phyloP scores from a whole-genome alignment of 2,329 filamentous ascomycete genomes.

The Fusarium gaditjirri region DNA sequence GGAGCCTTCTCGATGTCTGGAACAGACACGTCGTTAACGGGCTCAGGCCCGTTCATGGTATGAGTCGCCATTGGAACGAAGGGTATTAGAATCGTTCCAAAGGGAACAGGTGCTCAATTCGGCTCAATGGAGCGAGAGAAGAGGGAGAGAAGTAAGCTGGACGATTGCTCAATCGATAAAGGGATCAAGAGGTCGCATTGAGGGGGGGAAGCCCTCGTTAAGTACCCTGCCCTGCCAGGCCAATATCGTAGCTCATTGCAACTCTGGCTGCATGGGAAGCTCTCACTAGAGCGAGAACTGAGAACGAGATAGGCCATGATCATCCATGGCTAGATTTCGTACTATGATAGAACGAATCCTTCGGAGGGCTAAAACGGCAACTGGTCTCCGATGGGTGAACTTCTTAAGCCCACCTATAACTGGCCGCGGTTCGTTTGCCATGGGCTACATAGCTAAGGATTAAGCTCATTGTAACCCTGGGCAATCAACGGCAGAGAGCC shows the following conservation, averaged over 20 bases:
- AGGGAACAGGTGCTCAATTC: neutral
- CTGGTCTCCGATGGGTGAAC: neutral
- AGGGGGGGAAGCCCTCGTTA: slow-evolving; percentile 4
- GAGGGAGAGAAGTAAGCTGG: neutral
- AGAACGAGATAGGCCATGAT: slow-evolving; percentile 16
- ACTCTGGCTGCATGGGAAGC: neutral
- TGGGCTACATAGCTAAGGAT: neutral
- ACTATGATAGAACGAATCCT: neutral
- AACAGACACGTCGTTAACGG: slow-evolving; percentile 13
- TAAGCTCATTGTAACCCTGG: slow-evolving; percentile 7
- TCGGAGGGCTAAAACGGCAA: neutral
- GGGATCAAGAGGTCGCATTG: neutral
- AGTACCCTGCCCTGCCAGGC: slow-evolving; percentile 6
- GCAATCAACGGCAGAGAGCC: neutral
- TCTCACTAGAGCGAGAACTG: slow-evolving; percentile 1
- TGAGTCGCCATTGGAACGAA: slow-evolving; percentile 15
- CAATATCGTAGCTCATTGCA: neutral
- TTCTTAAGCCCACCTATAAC: neutral
- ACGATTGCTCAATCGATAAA: neutral
- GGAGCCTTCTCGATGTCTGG: slow-evolving; percentile 25
- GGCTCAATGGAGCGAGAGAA: neutral
- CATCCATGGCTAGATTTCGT: slow-evolving; percentile 12
- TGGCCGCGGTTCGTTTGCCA: neutral
- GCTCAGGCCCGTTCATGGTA: slow-evolving; percentile 12
- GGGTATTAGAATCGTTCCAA: neutral